Evolutionary conservation across 441 rosid genomes (phyloP).

Genomic region (Pelargonium myrrhifolium): DNA sequence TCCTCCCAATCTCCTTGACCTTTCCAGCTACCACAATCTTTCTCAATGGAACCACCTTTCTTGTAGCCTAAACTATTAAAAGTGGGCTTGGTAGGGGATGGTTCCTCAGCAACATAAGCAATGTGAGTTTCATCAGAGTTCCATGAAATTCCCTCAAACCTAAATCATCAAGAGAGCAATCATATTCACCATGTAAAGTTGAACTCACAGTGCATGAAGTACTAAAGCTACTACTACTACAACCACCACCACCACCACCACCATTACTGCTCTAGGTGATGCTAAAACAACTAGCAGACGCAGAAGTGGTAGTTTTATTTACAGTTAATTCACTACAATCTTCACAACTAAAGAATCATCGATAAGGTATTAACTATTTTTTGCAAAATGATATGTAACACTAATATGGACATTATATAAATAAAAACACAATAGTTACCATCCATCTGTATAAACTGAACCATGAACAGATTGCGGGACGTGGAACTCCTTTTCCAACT

Average conservation of each 20-base stretch:
- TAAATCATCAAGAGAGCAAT: conserved; percentile 23
- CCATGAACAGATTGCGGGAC: conserved; percentile 81
- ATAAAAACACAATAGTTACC: conserved; percentile 34
- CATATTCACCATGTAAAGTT: conserved; percentile 11
- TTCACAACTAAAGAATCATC: no score
- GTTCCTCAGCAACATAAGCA: conserved; percentile 85
- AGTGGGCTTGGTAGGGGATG: conserved; percentile 54
- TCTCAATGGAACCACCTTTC: conserved; percentile 45
- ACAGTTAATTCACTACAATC: no score
- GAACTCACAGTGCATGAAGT: background rate
- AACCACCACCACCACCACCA: no score
- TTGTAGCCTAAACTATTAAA: conserved; percentile 52
- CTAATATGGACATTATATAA: no score
- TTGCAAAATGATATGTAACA: no score
- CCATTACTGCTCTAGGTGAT: no score
- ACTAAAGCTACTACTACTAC: background rate
- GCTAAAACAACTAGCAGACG: no score
- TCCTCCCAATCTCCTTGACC: conserved; percentile 98
- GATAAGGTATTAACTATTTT: no score
- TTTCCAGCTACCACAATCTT: conserved; percentile 73
- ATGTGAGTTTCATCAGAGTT: conserved; percentile 64
- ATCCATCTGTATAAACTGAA: conserved; percentile 71
- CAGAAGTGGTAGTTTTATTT: no score
- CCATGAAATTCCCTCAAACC: conserved; percentile 98
- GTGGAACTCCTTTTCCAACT: conserved; percentile 72